Evolutionary conservation across 805 yeast species (phyloP).

Genomic region (Metschnikowia lachancei): DNA sequence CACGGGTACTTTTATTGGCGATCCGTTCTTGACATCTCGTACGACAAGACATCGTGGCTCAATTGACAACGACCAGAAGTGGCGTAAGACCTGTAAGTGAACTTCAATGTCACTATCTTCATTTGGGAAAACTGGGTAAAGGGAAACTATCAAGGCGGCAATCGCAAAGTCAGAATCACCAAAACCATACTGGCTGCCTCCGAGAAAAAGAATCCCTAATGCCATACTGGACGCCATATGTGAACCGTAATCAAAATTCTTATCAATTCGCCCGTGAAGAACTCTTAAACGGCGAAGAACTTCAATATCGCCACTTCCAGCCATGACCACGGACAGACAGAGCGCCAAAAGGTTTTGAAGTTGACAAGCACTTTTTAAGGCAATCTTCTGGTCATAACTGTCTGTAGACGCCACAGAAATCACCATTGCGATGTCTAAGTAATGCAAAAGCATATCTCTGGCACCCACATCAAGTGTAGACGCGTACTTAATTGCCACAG

Average conservation of each 20-base stretch:
- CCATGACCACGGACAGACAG: conserved; percentile 72
- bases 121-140: conserved; percentile 72
- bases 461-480: conserved; percentile 60
- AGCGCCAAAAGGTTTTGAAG: conserved; percentile 60
- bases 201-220: conserved; percentile 82
- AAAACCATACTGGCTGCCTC: conserved; percentile 90
- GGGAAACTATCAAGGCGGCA: conserved; percentile 67
- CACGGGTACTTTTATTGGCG: conserved; percentile 50
- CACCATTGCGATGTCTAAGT: conserved; percentile 50
- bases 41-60: conserved; percentile 79
- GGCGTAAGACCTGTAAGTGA: conserved; percentile 80
- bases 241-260: conserved; percentile 56
- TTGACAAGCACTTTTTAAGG: conserved; percentile 51
- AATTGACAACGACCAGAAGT: conserved; percentile 85
- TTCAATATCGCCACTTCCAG: conserved; percentile 87
- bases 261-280: conserved; percentile 57
- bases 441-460: conserved; percentile 52
- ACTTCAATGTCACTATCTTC: conserved; percentile 46
- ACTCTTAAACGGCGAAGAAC: conserved; percentile 69
- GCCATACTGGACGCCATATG: conserved; percentile 78
- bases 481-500: conserved; percentile 75
- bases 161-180: conserved; percentile 59
- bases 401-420: conserved; percentile 41
- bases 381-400: conserved; percentile 57
- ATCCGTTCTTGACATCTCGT: conserved; percentile 62